phyloP scores from a whole-genome alignment of 768 basidiomycete species.

The Pleurotus pulmonarius region DNA sequence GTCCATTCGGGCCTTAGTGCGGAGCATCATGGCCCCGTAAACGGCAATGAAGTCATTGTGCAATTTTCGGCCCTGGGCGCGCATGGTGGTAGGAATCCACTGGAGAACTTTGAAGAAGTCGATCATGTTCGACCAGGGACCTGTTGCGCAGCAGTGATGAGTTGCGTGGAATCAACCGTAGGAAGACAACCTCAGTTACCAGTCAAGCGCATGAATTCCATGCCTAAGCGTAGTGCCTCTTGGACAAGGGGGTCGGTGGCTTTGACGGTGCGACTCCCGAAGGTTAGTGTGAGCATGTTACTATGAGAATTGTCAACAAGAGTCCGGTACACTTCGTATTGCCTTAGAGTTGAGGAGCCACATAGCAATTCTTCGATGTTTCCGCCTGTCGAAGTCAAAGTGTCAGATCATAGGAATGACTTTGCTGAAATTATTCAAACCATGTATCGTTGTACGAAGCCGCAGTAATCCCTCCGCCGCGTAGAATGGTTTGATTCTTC shows the following conservation, averaged over 20 bases:
- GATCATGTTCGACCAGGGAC: constrained; percentile 18
- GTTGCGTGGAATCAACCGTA: neutral
- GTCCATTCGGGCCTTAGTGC: constrained; percentile 23
- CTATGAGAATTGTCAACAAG: constrained; percentile 7
- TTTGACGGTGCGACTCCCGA: constrained; percentile 17
- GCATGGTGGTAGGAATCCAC: constrained; percentile 16
- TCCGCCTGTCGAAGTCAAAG: constrained; percentile 13
- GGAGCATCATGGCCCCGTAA: constrained; percentile 27
- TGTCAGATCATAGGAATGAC: neutral
- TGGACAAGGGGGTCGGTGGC: constrained; percentile 18
- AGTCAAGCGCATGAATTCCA: constrained; percentile 23
- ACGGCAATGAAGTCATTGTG: constrained; percentile 22
- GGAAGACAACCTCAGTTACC: neutral
- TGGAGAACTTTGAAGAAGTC: constrained; percentile 21
- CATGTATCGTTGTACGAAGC: constrained; percentile 20
- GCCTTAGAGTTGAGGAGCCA: constrained; percentile 16
- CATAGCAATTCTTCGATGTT: constrained; percentile 21
- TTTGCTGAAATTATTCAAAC: constrained; percentile 7
- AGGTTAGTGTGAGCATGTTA: constrained; percentile 23
- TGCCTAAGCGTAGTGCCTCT: constrained; percentile 15
- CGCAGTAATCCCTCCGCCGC: constrained; percentile 20
- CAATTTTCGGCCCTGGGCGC: constrained; percentile 14
- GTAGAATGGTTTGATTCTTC: constrained; percentile 21
- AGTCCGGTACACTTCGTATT: constrained; percentile 3
- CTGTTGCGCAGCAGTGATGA: constrained; percentile 1